A percentile compares a stretch with the other conserved stretches of the same genome.
These are phyloP conservation scores for Simmondsia chinensis DNA, from an alignment of 148 eudicot species.

Conservation along the genomic window DNA sequence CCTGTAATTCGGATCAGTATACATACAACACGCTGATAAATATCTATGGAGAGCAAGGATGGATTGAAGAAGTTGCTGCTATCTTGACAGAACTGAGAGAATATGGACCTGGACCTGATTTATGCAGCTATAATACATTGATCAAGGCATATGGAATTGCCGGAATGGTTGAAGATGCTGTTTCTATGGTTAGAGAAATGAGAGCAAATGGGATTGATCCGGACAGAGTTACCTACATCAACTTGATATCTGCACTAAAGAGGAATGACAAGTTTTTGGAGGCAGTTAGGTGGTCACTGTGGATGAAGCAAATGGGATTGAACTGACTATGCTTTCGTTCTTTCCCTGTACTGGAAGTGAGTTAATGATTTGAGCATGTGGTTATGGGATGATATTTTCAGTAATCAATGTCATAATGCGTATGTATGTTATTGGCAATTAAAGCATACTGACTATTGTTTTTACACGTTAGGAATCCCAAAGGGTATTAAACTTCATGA, in stretches of 20 bases:
- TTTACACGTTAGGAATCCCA: no score
- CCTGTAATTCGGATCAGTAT: slow-evolving; percentile 44
- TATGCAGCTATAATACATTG: slow-evolving; percentile 84
- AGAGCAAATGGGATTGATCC: slow-evolving; percentile 66
- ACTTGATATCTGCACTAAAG: slow-evolving; percentile 51
- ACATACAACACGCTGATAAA: slow-evolving; percentile 84
- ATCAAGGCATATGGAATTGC: slow-evolving; percentile 97
- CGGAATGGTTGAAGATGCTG: slow-evolving; percentile 95
- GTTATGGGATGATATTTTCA: no score
- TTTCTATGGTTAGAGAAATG: slow-evolving; percentile 76
- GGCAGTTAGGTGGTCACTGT: slow-evolving; percentile 96
- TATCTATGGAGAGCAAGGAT: slow-evolving; percentile 76
- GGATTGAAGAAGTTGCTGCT: slow-evolving; percentile 80
- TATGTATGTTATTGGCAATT: no score
- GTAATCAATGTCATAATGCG: no score
- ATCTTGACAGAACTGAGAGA: slow-evolving; percentile 67
- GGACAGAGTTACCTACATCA: slow-evolving; percentile 56
- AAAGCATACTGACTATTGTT: no score
- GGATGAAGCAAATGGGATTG: slow-evolving; percentile 90
- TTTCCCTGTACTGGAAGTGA: no score
- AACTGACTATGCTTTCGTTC: no score
- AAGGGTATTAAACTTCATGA: no score
- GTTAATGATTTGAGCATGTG: no score
- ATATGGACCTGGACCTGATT: slow-evolving; percentile 61
- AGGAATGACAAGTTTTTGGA: slow-evolving; percentile 81